These are phyloP conservation scores for Gymnopilus junonius DNA, from an alignment of 768 basidiomycete species.

Conservation along the genomic window DNA sequence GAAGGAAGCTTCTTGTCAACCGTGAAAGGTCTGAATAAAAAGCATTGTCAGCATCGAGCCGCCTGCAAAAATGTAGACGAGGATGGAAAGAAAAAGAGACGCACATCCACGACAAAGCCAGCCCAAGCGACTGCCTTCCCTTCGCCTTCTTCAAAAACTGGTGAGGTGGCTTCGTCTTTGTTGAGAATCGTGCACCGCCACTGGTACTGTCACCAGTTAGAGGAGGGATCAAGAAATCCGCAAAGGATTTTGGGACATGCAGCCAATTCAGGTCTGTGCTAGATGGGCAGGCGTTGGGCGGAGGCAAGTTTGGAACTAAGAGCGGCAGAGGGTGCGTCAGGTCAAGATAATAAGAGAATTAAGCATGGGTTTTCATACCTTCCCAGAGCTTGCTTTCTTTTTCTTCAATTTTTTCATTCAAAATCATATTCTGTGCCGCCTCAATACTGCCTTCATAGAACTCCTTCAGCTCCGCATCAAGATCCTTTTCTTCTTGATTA, in stretches of 20 bases:
- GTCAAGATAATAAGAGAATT: too few species aligned
- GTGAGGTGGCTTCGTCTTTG: slow-evolving; percentile 5
- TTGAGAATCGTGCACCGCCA: neutral
- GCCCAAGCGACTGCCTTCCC: slow-evolving; percentile 59
- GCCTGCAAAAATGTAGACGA: too few species aligned
- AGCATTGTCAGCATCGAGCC: slow-evolving; percentile 1
- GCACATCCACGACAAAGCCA: slow-evolving; percentile 73
- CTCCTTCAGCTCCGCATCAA: slow-evolving; percentile 35
- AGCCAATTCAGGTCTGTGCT: slow-evolving; percentile 19
- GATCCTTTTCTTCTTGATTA: slow-evolving; percentile 12
- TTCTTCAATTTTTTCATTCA: slow-evolving; percentile 61
- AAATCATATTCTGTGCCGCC: slow-evolving; percentile 41
- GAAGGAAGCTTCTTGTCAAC: slow-evolving; percentile 41
- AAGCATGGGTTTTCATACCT: too few species aligned
- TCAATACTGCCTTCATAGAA: slow-evolving; percentile 29
- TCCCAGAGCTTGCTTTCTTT: slow-evolving; percentile 57
- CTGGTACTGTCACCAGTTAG: slow-evolving; percentile 1
- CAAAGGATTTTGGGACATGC: slow-evolving; percentile 36
- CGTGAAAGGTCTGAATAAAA: slow-evolving; percentile 56
- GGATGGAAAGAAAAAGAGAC: slow-evolving; percentile 27
- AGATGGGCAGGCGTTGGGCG: slow-evolving; percentile 51
- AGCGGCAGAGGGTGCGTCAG: too few species aligned
- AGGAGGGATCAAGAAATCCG: slow-evolving; percentile 27
- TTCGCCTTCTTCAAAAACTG: slow-evolving; percentile 56
- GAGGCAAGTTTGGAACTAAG: slow-evolving; percentile 58